These are phyloP conservation scores for Neospora caninum DNA, from an alignment of 169 alveolate species.

Conservation along the genomic window DNA sequence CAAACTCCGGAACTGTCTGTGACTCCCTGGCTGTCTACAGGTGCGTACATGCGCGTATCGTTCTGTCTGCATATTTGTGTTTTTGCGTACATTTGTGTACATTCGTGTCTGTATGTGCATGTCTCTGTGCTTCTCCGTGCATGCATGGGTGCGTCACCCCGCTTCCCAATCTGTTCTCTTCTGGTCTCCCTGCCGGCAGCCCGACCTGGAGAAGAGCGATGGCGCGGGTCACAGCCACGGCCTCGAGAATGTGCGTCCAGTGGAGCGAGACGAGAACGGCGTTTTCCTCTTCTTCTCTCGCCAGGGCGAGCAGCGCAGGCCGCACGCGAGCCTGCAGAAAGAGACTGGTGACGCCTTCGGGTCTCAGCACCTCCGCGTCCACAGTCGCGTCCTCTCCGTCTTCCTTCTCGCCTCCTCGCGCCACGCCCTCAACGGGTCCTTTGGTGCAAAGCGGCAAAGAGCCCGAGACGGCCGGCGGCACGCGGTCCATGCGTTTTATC, in stretches of 20 bases:
- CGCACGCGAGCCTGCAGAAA: neutral
- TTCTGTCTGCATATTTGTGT: too few species aligned
- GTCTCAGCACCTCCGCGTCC: neutral
- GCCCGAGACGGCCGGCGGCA: neutral
- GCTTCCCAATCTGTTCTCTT: too few species aligned
- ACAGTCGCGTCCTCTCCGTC: neutral
- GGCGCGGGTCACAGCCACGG: slow-evolving; percentile 18
- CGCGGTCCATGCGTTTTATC: neutral
- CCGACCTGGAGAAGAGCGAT: slow-evolving; percentile 28
- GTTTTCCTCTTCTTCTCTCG: neutral
- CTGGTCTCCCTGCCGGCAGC: neutral
- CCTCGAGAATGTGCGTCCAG: neutral
- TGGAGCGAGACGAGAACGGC: neutral
- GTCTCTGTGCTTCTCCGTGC: too few species aligned
- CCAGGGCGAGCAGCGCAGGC: neutral
- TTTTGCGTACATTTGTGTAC: too few species aligned
- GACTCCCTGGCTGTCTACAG: too few species aligned
- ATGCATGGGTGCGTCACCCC: too few species aligned
- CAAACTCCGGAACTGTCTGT: neutral
- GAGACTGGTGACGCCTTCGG: neutral
- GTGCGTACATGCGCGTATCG: too few species aligned
- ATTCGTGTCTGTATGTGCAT: too few species aligned
- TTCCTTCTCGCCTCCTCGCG: neutral
- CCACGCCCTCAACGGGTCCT: neutral
- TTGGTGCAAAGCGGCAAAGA: too few species aligned